Percentiles rank a stretch among this genome's conserved stretches.
phyloP scores from a whole-genome alignment of 106 monocot species.

The Acorus calamus region DNA sequence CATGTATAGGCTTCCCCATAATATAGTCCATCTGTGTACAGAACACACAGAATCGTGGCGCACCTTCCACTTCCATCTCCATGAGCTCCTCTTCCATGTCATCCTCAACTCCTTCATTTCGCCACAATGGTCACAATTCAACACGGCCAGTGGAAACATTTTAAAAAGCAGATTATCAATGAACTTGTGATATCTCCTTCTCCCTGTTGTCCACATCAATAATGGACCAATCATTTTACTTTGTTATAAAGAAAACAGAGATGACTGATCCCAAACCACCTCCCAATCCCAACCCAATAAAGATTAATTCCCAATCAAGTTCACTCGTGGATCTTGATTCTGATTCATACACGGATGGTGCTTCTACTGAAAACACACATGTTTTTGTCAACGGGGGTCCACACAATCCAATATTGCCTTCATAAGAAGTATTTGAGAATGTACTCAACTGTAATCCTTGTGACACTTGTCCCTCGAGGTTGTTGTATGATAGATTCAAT shows the following conservation, averaged over 20 bases:
- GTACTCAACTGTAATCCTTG: conserved; percentile 24
- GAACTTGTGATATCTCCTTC: conserved; percentile 13
- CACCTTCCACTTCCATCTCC: conserved; percentile 5
- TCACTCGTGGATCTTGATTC: background rate
- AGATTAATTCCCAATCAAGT: conserved; percentile 16
- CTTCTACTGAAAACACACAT: conserved; percentile 3
- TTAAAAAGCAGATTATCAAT: conserved; percentile 26
- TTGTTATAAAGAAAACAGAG: no score
- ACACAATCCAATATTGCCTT: conserved; percentile 47
- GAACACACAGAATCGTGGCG: conserved; percentile 33
- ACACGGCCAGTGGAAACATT: conserved; percentile 3
- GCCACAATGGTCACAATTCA: background rate
- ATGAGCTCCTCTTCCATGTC: conserved; percentile 3
- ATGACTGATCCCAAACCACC: conserved; percentile 36
- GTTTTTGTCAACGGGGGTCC: conserved; percentile 27
- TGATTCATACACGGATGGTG: background rate
- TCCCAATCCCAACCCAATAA: conserved; percentile 43
- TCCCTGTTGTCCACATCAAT: conserved; percentile 15
- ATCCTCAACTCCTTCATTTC: conserved; percentile 17
- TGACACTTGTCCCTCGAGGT: conserved; percentile 41
- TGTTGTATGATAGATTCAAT: conserved; percentile 45
- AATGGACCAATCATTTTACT: conserved; percentile 20
- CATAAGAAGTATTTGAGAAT: conserved; percentile 31
- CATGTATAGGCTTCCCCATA: conserved; percentile 18
- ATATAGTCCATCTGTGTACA: conserved; percentile 32